Base-by-base conservation (phyloP, 805 yeast genomes). In the Metschnikowia gruessii region DNA sequence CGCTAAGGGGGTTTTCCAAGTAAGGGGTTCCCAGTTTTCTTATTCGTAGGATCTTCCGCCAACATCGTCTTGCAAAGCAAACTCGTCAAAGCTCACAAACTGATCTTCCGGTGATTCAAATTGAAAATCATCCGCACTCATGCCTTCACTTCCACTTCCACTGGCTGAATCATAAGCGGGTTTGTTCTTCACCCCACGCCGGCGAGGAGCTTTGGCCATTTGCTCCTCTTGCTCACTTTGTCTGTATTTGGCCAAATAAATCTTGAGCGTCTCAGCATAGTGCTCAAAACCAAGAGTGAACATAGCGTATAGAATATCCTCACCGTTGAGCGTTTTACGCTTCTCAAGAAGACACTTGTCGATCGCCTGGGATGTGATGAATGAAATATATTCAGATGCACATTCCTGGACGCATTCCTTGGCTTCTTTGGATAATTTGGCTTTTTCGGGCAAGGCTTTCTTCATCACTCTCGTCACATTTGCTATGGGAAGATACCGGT, bases 361-460 rank as follows among this genome's bases (percentile, higher is more conserved):
- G 40, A 84, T 76, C 16, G 79, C 79, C 63, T 82, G 87, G 29
- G 83, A 76, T 2, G 87, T 83, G 45, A 82, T 77, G 62, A 82
- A 82, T 9, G 85, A 78, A 29, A 82, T 83, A 61, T 81, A 82
- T 62, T 82, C 86, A 40, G 79, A 69, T 4, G 81, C 87, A 58
- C 86, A 82, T 58, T 83, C 87, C 62, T 83, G 88, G 66, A 83
- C 81, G 54, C 87, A 80, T 55, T 83, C 91, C 57, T 85, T 84
- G 36, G 91, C 86, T 57, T 85, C 94, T 57, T 85, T 85, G 18
- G 89, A 82, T 1, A 85, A 81, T 57, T 85, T 85, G 10, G 91
- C 92, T 31, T 83, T 81, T 11, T 74, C 67, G 2, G 94, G 92
- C 26, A 85, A 67, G 2, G 92, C 84, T 46, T 68, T 73, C 58